Conservation (phyloP, 345 rosid species). For the Pistacia vera region DNA sequence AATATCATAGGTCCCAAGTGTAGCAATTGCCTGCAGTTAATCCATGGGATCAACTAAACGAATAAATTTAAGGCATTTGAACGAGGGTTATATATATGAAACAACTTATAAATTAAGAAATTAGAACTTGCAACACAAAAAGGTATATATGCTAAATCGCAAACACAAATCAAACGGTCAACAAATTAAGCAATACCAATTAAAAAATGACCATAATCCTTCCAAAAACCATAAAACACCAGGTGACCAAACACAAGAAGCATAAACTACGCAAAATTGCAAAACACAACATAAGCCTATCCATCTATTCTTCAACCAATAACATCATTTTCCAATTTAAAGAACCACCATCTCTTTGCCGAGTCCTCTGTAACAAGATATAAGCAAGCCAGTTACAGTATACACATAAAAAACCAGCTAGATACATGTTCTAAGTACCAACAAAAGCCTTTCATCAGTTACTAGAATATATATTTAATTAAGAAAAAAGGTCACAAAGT, state of each 20-base stretch:
- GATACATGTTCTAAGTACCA: no score
- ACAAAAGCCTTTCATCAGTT: no score
- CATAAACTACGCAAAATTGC: background rate
- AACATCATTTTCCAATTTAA: slow-evolving; percentile 21
- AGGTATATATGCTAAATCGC: background rate
- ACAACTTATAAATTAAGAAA: background rate
- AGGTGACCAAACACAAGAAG: background rate
- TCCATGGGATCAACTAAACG: background rate
- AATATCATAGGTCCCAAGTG: slow-evolving; percentile 89
- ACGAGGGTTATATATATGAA: background rate
- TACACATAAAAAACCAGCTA: background rate
- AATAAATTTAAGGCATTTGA: background rate
- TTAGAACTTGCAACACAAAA: background rate
- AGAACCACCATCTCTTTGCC: no score
- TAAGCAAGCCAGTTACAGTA: no score
- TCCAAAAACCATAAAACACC: background rate
- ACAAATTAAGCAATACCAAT: background rate
- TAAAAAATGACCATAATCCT: background rate
- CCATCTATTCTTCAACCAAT: background rate
- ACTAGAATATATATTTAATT: no score
- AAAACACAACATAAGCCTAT: background rate
- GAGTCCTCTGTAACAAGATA: no score
- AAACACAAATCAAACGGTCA: background rate
- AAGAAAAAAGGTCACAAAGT: no score
- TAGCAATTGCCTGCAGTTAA: slow-evolving; percentile 73